Base-by-base conservation (phyloP, 176 grass and related monocot genomes). In the Carex parvula region DNA sequence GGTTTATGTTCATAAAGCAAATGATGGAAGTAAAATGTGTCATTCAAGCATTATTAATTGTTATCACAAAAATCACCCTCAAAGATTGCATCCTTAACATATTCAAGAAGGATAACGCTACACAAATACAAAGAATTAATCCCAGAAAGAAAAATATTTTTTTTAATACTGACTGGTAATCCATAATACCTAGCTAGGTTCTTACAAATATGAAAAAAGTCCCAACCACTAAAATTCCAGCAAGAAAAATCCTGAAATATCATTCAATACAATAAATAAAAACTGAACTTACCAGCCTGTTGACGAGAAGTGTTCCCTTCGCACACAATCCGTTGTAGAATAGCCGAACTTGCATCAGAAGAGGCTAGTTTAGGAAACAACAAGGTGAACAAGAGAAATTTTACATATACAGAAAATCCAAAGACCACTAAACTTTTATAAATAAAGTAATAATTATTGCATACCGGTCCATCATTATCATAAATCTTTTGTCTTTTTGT, bases 271-370 rank as follows among this genome's bases (percentile, higher is more conserved):
- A 73, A 62, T 21, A 42, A 8, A 53, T 11, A 48, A 24, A 44
- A 26, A 81, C 24, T 39, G 2, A 66, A 65, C n/a, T 46, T 88
- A 97, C 94, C 80, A 21, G 81, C 82, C 86, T 97, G 35, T 92
- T 82, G 41, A 88, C 64, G 17, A 97, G 86, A 64, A 86, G 83
- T 30, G 94, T 97, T 88, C 92, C 94, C 85, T 97, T 97, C 4
- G 90, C 88, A 77, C 89, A 83, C 32, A 3, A 54, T 72, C 94
- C 94, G 81, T 91, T 78, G 85, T 87, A 86, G 66, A 94, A 97
- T 90, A 97, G 67, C 2, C 94, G 92, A 55, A 94, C 85, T 84
- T 97, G 94, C 21, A 88, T 94, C 84, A 97, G 87, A 81, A 97
- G 88, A 85, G 94, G 92, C 94, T 97, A 72, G 41, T 61, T 8